Base-by-base conservation (phyloP, 2,329 filamentous ascomycete species). In the Penicillium palitans region DNA sequence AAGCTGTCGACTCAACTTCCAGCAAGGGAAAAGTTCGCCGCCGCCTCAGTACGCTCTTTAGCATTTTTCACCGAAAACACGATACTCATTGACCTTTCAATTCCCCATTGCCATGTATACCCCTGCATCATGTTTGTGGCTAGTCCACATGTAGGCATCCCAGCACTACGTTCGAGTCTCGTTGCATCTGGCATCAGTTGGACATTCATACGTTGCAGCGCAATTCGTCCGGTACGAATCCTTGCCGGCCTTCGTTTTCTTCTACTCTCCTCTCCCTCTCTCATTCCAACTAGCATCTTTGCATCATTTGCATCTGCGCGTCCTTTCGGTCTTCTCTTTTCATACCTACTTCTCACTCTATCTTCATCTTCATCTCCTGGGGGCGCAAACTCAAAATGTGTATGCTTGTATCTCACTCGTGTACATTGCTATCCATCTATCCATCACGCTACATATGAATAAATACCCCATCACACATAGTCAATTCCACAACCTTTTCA, bases 11-110 rank as follows among this genome's bases (percentile, higher is more conserved):
- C 29, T 37, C 63, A 3, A 49, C 57, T 4, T 35, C 62, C 6
- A 71, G 61, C 6, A 74, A 73, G 48, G 56, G 62, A 35, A 74
- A 73, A 55, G 64, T 70, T 55, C 69, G 70, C 57, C 70, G 70
- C 57, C 67, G 73, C 35, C 58, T 74, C 42, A 73, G 72, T 45
- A 63, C 61, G 19, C 55, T 74, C 25, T 72, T 75, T 52, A 65
- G 65, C 37, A 65, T 70, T 10, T 67, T 72, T 21, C 62, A 66
- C 29, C 63, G 66, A 54, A 71, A 67, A 52, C 57, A 62, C 47
- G 64, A 62, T 42, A 48, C 63, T 50, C 68, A 66, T 60, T 65
- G 57, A 67, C 45, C 9, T 31, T 31, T 41, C 29, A n/a, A 35
- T 45, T 45, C 13, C 25, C 33, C 47, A 29, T 49, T 41, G 24